Conservation (phyloP, 1,284 basidiomycete species). For the Ustanciosporium gigantosporum region DNA sequence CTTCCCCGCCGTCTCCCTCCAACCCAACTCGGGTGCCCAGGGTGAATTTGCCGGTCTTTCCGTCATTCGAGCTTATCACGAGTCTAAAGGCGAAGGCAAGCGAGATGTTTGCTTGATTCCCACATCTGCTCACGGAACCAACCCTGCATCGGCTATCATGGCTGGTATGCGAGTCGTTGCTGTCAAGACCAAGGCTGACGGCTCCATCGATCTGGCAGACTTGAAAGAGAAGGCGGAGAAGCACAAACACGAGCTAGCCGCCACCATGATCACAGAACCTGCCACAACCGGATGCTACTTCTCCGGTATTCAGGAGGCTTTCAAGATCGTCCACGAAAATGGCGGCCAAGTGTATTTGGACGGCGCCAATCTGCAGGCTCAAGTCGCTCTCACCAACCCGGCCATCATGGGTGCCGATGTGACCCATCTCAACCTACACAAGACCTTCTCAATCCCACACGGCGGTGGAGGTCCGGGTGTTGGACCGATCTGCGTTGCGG, state of each 20-base stretch:
- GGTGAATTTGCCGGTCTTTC: slow-evolving; percentile 93
- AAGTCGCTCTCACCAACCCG: slow-evolving; percentile 93
- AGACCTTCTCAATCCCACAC: slow-evolving; percentile 93
- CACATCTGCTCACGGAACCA: slow-evolving; percentile 89
- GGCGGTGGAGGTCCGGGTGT: slow-evolving; percentile 96
- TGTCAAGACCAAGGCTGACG: slow-evolving; percentile 83
- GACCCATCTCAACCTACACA: slow-evolving; percentile 96
- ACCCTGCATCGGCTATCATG: slow-evolving; percentile 80
- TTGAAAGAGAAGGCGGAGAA: slow-evolving; percentile 83
- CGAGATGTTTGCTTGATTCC: slow-evolving; percentile 93
- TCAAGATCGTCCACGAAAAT: slow-evolving; percentile 87
- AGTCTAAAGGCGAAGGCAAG: slow-evolving; percentile 80
- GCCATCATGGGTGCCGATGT: slow-evolving; percentile 94
- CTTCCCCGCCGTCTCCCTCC: slow-evolving; percentile 89
- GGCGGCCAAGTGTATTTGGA: slow-evolving; percentile 98
- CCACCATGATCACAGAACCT: slow-evolving; percentile 81
- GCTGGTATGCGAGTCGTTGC: slow-evolving; percentile 94
- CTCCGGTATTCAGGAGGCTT: slow-evolving; percentile 85
- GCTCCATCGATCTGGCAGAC: slow-evolving; percentile 85
- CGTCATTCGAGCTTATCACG: slow-evolving; percentile 91
- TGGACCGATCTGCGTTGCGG: slow-evolving; percentile 90
- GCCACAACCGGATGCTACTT: slow-evolving; percentile 98
- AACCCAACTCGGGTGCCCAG: slow-evolving; percentile 95
- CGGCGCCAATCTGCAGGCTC: slow-evolving; percentile 90
- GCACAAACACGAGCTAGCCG: slow-evolving; percentile 87